Percentiles rank a stretch among this genome's conserved stretches.
Conservation (phyloP, 1,139 yeast species). For the Casaregolazyma suthepensis region DNA sequence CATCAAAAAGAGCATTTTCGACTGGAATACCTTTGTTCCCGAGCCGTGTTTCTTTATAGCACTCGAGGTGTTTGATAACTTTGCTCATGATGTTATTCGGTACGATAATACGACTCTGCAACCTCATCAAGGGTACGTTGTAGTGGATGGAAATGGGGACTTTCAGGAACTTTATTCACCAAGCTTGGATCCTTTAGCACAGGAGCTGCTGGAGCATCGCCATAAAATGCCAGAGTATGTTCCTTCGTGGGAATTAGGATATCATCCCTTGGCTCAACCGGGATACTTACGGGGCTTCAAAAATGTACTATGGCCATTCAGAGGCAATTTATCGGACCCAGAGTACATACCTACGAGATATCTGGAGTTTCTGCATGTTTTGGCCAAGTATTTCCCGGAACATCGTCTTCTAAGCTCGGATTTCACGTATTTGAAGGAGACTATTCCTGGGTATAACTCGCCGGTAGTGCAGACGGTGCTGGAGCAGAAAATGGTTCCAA, state of each 20-base stretch:
- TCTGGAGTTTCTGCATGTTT: slow-evolving; percentile 57
- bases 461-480: slow-evolving; percentile 84
- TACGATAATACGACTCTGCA: slow-evolving; percentile 63
- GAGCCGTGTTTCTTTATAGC: slow-evolving; percentile 80
- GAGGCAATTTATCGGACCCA: slow-evolving; percentile 64
- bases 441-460: slow-evolving; percentile 60
- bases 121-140: slow-evolving; percentile 75
- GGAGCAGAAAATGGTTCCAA: slow-evolving; percentile 60
- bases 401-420: slow-evolving; percentile 72
- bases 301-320: slow-evolving; percentile 49
- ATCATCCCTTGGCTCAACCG: slow-evolving; percentile 37
- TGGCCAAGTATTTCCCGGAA: slow-evolving; percentile 63
- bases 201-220: slow-evolving; percentile 49
- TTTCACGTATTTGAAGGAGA: slow-evolving; percentile 57
- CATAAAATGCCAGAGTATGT: slow-evolving; percentile 38
- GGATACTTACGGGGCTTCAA: slow-evolving; percentile 27
- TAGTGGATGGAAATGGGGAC: slow-evolving; percentile 68
- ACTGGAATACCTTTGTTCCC: slow-evolving; percentile 58
- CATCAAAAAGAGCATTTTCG: slow-evolving; percentile 67
- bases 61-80: slow-evolving; percentile 78
- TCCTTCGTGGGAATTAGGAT: slow-evolving; percentile 32
- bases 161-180: slow-evolving; percentile 71
- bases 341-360: slow-evolving; percentile 79
- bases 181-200: slow-evolving; percentile 57
- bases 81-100: slow-evolving; percentile 75